phyloP scores from a whole-genome alignment of 441 rosid species.

The Flueggea neowawraea region DNA sequence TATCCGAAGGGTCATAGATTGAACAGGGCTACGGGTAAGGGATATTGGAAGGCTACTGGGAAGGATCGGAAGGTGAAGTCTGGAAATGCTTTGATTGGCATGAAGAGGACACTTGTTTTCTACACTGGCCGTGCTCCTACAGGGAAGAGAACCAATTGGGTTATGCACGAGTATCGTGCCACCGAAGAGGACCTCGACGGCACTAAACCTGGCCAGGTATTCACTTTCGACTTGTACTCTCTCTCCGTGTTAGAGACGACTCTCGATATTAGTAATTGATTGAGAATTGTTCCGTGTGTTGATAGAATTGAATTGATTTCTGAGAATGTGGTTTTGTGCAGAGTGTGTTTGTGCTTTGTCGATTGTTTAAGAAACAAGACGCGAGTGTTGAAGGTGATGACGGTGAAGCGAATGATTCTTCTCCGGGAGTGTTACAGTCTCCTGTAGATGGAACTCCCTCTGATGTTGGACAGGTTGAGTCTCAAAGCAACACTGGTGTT shows the following conservation, averaged over 20 bases:
- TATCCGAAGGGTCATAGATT: constrained; percentile 69
- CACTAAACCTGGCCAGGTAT: constrained; percentile 73
- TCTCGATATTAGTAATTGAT: too few relatives aligned
- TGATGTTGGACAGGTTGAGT: constrained; percentile 14
- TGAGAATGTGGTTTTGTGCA: constrained; percentile 19
- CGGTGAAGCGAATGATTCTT: constrained; percentile 30
- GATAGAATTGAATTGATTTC: too few relatives aligned
- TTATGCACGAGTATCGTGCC: constrained; percentile 87
- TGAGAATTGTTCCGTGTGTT: too few relatives aligned
- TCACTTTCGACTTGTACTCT: not conserved
- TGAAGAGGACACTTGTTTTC: constrained; percentile 85
- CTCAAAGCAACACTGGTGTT: constrained; percentile 7
- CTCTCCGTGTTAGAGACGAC: not conserved
- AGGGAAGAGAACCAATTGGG: constrained; percentile 70
- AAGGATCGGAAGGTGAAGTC: constrained; percentile 73
- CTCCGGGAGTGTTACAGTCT: constrained; percentile 39
- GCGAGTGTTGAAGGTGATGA: constrained; percentile 37
- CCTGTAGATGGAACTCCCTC: constrained; percentile 14
- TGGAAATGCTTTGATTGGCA: constrained; percentile 51
- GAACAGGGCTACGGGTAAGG: constrained; percentile 76
- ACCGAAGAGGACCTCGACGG: constrained; percentile 72
- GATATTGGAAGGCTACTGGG: constrained; percentile 95
- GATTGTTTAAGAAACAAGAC: constrained; percentile 70
- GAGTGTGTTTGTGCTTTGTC: constrained; percentile 71
- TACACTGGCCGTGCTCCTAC: constrained; percentile 75